Evolutionary conservation across 2,329 filamentous ascomycete genomes (phyloP), one percentile per base, ranked within the genome.

Genomic region (Plenodomus tracheiphilus): DNA sequence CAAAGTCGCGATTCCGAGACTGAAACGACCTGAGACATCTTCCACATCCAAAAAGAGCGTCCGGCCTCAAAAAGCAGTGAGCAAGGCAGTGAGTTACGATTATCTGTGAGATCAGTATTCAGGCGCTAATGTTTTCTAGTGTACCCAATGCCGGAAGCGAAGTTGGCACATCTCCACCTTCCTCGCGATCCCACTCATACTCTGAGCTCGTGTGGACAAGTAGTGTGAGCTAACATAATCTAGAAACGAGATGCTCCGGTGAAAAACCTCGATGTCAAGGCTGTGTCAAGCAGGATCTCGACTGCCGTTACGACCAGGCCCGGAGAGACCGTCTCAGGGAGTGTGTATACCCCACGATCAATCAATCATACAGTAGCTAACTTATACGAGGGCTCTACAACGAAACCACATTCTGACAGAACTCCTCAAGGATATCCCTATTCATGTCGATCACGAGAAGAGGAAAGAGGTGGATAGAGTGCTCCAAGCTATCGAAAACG

Each of bases 211-310:
- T 38, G 25, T 11, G n/a, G 16, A 2, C 15, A 16, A 5, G 16
- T 39, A 37, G 43, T 34, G 37, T 22, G n/a, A 16, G 43, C 49
- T 56, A 34, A 53, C 39, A 11, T 28, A 17, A 18, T 10, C 17
- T 32, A 58, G 71, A 61, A 59, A 53, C 69, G 38, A 71, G 67
- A 43, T 74, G 70, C 45, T 68, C 64, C 46, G 71, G 71, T 4
- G 47, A 63, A 22, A 54, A 55, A 17, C 71, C 70, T 4, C 40
- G 47, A 2, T 74, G 71, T 46, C 51, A 53, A 13, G 63, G 67
- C n/a, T 74, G 71, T 47, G 47, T 55, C 20, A 60, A 59, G 19
- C 54, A 57, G 25, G 49, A 54, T 17, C 22, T 63, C 10, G 39
- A 45, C 2, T 74, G 71, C 48, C 49, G 58, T 13, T 74, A 74